These are phyloP conservation scores for Thermoascus crustaceus DNA, from an alignment of 2,329 filamentous ascomycete genomes.

Conservation along the genomic window DNA sequence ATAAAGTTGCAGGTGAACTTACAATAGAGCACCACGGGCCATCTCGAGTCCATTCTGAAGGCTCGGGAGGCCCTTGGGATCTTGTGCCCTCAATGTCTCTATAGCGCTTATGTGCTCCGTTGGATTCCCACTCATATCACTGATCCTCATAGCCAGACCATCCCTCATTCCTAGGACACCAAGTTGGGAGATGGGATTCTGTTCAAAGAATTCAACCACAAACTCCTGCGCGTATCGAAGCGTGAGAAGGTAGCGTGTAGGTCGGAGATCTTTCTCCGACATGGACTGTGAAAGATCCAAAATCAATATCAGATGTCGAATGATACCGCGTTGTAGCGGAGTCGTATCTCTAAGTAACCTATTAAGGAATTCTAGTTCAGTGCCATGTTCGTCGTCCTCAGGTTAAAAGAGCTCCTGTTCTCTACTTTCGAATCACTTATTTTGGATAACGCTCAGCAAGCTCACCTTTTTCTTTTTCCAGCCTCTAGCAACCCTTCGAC, in stretches of 20 bases:
- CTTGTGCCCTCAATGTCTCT: constrained; percentile 55
- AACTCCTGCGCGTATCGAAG: constrained; percentile 80
- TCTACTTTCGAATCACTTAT: constrained; percentile 1
- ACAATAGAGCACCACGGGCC: constrained; percentile 85
- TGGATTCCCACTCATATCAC: constrained; percentile 85
- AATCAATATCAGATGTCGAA: constrained; percentile 86
- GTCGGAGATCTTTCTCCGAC: constrained; percentile 88
- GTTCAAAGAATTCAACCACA: constrained; percentile 91
- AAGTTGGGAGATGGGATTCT: constrained; percentile 95
- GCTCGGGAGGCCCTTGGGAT: constrained; percentile 67
- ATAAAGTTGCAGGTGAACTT: constrained; percentile 10
- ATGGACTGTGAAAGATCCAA: constrained; percentile 90
- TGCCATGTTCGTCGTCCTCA: constrained; percentile 6
- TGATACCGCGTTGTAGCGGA: constrained; percentile 90
- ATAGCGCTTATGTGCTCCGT: constrained; percentile 77
- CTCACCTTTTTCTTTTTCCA: constrained; percentile 65
- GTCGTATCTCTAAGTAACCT: constrained; percentile 88
- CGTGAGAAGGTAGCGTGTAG: constrained; percentile 74
- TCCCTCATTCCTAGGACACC: constrained; percentile 90
- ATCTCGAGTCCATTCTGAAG: constrained; percentile 95
- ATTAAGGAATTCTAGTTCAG: constrained; percentile 18
- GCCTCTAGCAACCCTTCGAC: constrained; percentile 71
- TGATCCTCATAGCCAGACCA: constrained; percentile 75
- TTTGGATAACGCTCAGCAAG: background rate
- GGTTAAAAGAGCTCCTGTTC: constrained; percentile 3